A percentile compares a stretch with the other conserved stretches of the same genome.
Evolutionary conservation across 2,329 filamentous ascomycete genomes (phyloP).

Genomic region (Magnaporthiopsis incrustans): DNA sequence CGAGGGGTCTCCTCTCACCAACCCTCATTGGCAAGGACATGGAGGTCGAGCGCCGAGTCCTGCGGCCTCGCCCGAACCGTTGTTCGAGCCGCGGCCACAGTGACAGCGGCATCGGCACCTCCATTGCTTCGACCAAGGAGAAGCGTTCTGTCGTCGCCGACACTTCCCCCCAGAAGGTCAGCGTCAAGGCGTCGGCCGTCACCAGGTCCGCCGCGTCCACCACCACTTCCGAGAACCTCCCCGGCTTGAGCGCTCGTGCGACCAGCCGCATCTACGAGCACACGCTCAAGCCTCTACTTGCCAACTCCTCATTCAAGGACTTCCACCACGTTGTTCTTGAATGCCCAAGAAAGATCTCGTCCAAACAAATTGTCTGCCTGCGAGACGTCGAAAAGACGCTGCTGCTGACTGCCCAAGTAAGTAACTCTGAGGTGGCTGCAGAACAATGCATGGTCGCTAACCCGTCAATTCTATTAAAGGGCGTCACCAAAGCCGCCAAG

Average conservation of each 20-base stretch:
- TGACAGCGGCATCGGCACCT: constrained; percentile 84
- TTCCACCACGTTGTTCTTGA: constrained; percentile 75
- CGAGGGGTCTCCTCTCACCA: constrained; percentile 49
- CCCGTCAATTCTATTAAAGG: constrained; percentile 67
- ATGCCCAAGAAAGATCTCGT: constrained; percentile 69
- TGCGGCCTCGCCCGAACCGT: constrained; percentile 43
- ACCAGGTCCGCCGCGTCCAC: constrained; percentile 48
- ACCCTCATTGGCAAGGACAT: constrained; percentile 40
- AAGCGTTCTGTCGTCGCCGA: constrained; percentile 32
- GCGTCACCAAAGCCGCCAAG: constrained; percentile 62
- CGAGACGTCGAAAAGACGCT: constrained; percentile 92
- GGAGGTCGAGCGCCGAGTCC: constrained; percentile 37
- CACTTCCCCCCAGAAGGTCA: constrained; percentile 28
- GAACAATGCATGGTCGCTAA: constrained; percentile 55
- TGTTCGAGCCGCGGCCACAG: constrained; percentile 55
- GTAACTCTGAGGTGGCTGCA: constrained; percentile 42
- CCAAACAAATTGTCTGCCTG: constrained; percentile 81
- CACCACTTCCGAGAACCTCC: constrained; percentile 39
- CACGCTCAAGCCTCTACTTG: constrained; percentile 70
- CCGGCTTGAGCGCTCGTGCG: constrained; percentile 60
- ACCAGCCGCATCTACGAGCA: constrained; percentile 72
- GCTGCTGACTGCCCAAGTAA: constrained; percentile 87
- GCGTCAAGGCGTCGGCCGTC: constrained; percentile 44
- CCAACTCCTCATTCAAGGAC: constrained; percentile 63
- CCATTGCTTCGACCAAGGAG: constrained; percentile 55